These are phyloP conservation scores for Yarrowia galli DNA, from an alignment of 1,139 yeast species.

Conservation along the genomic window DNA sequence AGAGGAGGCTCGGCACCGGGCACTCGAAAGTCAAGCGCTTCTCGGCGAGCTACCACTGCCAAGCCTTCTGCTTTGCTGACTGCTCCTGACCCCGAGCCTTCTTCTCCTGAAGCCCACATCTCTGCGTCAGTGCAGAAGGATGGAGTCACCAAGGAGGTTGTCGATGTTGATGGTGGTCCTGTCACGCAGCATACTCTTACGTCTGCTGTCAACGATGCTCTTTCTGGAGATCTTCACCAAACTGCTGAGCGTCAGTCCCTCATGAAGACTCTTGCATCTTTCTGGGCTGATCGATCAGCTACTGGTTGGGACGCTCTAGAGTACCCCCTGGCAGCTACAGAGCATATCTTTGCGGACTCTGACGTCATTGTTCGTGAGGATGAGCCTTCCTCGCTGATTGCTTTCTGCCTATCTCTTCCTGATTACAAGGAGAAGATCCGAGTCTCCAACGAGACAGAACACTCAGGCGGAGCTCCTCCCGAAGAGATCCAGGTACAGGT, in stretches of 20 bases:
- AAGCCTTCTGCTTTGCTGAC: slow-evolving; percentile 17
- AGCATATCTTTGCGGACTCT: slow-evolving; percentile 92
- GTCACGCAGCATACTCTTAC: slow-evolving; percentile 26
- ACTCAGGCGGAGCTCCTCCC: slow-evolving; percentile 43
- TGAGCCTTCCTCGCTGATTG: slow-evolving; percentile 94
- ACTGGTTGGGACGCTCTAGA: slow-evolving; percentile 93
- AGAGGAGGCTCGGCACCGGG: not conserved
- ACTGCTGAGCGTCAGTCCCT: slow-evolving; percentile 75
- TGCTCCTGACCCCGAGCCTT: slow-evolving; percentile 30
- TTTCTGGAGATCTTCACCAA: slow-evolving; percentile 46
- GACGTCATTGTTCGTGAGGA: slow-evolving; percentile 95
- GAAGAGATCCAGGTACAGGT: slow-evolving; percentile 38
- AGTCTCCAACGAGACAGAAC: slow-evolving; percentile 41
- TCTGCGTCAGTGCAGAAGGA: slow-evolving; percentile 2
- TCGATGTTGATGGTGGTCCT: slow-evolving; percentile 20
- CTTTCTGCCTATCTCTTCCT: slow-evolving; percentile 84
- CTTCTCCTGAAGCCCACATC: slow-evolving; percentile 23
- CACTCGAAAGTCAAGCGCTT: not conserved
- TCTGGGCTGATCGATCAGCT: slow-evolving; percentile 98
- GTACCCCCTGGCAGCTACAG: slow-evolving; percentile 73
- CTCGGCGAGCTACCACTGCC: not conserved
- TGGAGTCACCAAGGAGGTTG: slow-evolving; percentile 23
- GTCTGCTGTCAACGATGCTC: slow-evolving; percentile 28
- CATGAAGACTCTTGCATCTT: slow-evolving; percentile 82
- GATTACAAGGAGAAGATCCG: slow-evolving; percentile 77